Evolutionary conservation across 352 stramenopile genomes (phyloP).

Genomic region (Phytophthora meadii): DNA sequence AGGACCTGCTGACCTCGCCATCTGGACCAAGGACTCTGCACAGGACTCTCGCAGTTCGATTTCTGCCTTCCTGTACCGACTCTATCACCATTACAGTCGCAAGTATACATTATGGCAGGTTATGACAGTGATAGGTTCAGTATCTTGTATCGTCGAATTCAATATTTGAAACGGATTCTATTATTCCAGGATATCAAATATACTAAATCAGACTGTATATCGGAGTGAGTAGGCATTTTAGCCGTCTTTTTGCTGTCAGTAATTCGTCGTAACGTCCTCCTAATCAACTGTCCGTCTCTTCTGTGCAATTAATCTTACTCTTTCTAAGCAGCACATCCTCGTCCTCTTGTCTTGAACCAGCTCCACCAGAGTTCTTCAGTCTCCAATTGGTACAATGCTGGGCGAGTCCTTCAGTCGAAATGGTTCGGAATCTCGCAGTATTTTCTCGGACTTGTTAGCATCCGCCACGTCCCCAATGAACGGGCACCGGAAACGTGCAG

Average conservation of each 20-base stretch:
- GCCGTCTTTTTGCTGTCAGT: neutral
- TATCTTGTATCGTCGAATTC: too few species aligned
- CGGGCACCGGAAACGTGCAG: neutral
- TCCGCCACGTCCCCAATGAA: neutral
- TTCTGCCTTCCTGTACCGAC: neutral
- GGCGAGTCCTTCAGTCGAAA: conserved; percentile 2
- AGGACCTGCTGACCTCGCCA: neutral
- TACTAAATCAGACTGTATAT: conserved; percentile 15
- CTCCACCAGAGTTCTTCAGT: neutral
- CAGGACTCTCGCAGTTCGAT: conserved; percentile 3
- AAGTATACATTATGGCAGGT: too few species aligned
- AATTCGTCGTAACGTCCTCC: conserved; percentile 2
- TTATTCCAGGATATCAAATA: too few species aligned
- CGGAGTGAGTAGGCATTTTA: neutral
- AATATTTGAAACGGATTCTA: too few species aligned
- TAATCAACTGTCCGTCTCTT: neutral
- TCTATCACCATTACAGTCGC: too few species aligned
- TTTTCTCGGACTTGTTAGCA: neutral
- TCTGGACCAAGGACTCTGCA: neutral
- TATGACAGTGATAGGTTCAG: too few species aligned
- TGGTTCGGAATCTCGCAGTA: neutral
- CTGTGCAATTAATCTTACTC: neutral
- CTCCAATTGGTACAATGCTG: conserved; percentile 10
- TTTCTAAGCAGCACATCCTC: neutral
- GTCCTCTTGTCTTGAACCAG: conserved; percentile 1